Base-by-base conservation (phyloP, 305 asterid genomes). In the Rubia balearica region DNA sequence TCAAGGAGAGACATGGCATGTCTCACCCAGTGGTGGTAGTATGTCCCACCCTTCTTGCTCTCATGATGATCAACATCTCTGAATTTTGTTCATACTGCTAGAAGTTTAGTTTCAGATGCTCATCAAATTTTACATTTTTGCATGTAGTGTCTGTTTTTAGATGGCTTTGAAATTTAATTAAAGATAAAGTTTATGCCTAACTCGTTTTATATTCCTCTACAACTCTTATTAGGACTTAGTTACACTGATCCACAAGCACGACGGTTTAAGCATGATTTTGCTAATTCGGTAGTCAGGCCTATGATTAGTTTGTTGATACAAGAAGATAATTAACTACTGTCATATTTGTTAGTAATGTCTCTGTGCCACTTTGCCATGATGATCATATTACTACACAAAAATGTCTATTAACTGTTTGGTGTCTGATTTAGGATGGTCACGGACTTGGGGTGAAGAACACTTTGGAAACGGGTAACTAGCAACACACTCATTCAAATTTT, bases 361-460 rank as follows among this genome's bases (percentile, higher is more conserved):
- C 43, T 36, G 49, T 43, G 33, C 21, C 1, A 9, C 53, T 24
- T 4, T 16, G 16, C 57, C 5, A 8, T 43, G 33, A 19, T 53
- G 64, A 56, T 21, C 65, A 14, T 4, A 17, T 3, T 21, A 19
- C 22, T 12, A 60, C 10, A 8, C 61, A 57, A 22, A 30, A 42
- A 41, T 21, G 10, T 7, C 13, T 48, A 38, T 8, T 65, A 68
- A 73, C 38, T 55, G 22, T 60, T 5, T 77, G 17, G 68, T 0
- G 6, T 48, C 48, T 65, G 65, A 48, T 43, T 61, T 55, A 95
- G 99, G 99, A 77, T 95, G 99, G 99, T 91, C 98, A 4, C 83
- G 99, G 82, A 95, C 97, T 70, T 95, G 99, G 99, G 99, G 99
- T 68, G 99, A 95, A 78, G 99, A 95, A 80, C 99, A 95, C 88